Evolutionary conservation across 164 flowering plant species (phyloP).

Genomic region (Aristolochia californica): DNA sequence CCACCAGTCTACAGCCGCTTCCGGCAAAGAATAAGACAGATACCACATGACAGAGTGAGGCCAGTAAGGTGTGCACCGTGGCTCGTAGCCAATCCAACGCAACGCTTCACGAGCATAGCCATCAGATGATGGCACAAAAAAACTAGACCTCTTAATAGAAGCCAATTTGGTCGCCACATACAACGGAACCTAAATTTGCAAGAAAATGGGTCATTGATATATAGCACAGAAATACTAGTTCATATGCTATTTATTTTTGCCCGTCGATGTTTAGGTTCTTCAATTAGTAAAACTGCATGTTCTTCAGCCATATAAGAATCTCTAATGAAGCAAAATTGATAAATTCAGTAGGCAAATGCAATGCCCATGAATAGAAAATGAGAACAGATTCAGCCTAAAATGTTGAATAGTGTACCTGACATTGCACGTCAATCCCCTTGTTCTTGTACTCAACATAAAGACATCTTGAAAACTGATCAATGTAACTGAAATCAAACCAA

Average conservation of each 20-base stretch:
- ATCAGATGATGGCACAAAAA: slow-evolving; percentile 76
- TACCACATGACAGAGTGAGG: slow-evolving; percentile 70
- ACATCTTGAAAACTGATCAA: slow-evolving; percentile 51
- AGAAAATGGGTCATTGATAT: neutral
- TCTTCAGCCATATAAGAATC: neutral
- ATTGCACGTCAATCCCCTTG: slow-evolving; percentile 58
- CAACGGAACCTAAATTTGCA: slow-evolving; percentile 55
- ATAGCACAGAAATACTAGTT: no score
- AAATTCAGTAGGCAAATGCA: no score
- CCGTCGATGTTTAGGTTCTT: no score
- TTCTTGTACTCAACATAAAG: slow-evolving; percentile 50
- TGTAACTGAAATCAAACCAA: slow-evolving; percentile 24
- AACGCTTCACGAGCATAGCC: slow-evolving; percentile 77
- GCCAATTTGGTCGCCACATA: slow-evolving; percentile 97
- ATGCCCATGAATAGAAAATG: no score
- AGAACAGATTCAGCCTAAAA: neutral
- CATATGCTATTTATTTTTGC: no score
- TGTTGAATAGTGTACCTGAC: slow-evolving; percentile 43
- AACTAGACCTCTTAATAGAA: slow-evolving; percentile 66
- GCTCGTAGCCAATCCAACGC: slow-evolving; percentile 80
- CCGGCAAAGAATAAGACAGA: slow-evolving; percentile 40
- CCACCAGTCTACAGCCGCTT: slow-evolving; percentile 48
- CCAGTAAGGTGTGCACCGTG: slow-evolving; percentile 96
- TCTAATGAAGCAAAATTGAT: no score
- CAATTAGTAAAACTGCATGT: no score